Evolutionary conservation across 1,284 basidiomycete species (phyloP), one percentile per base, ranked within the genome.

Genomic region (Microbotryum scabiosae): DNA sequence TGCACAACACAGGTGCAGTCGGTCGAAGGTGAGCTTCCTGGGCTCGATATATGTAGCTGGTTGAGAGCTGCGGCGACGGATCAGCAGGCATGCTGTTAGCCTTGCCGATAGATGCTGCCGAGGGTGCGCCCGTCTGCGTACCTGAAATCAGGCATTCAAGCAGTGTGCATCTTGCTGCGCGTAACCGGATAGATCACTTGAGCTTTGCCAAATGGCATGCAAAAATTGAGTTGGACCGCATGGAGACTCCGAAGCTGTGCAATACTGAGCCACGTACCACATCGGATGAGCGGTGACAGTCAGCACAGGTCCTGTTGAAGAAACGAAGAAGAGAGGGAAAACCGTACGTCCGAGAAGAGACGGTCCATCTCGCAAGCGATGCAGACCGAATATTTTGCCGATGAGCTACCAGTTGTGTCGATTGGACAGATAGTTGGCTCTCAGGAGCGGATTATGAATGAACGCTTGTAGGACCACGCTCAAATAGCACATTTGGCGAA

Each of bases 131-230:
- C n/a, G 36, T 21, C 20, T 23, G 50, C 60, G 41, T 7, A 65
- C 65, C 25, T 20, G 64, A 63, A 50, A 75, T 75, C 56, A 76
- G 73, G 54, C 74, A 73, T 75, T 93, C 90, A 76, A n/a, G n/a
- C n/a, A n/a, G n/a, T 94, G 90, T 0, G 90, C 89, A 67, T 93
- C 93, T 72, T 97, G 94, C 75, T 98, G 94, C 0, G 89, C 85
- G 69, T 97, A 88, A 2, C 90, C 90, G 9, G 90, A 84, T 4
- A 97, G 79, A 69, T 94, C 90, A 0, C 84, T 75, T 4, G 86
- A 86, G 28, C 85, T 84, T 67, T 86, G 84, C 92, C 93, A 97
- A 55, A 88, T 88, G 44, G 87, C 85, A 47, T 85, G 82, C 14
- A 97, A 81, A 74, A 97, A 87, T 3, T 85, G 84, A 2, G 86